phyloP scores from a whole-genome alignment of 2,329 filamentous ascomycete species.

The Aotearoamyces nothofagi region DNA sequence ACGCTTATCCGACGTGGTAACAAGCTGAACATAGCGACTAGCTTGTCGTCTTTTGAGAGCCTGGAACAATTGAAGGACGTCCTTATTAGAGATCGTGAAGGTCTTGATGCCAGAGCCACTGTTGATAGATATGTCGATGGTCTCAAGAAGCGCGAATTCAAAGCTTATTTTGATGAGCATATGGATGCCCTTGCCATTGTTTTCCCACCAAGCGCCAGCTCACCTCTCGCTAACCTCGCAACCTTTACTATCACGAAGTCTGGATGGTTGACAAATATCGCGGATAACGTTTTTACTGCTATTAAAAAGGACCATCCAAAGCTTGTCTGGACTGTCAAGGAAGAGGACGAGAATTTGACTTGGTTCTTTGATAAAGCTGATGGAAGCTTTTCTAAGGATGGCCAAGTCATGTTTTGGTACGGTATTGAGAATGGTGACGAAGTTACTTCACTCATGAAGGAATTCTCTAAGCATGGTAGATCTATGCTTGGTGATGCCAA shows the following conservation, averaged over 20 bases:
- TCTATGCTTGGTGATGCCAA: constrained; percentile 84
- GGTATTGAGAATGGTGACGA: constrained; percentile 62
- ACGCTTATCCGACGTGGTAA: constrained; percentile 86
- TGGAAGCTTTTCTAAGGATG: constrained; percentile 72
- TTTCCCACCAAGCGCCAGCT: constrained; percentile 52
- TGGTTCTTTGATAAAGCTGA: constrained; percentile 99
- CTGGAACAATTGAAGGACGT: constrained; percentile 65
- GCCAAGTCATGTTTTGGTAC: constrained; percentile 93
- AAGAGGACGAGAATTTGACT: constrained; percentile 88
- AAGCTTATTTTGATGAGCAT: constrained; percentile 84
- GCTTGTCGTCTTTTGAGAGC: constrained; percentile 61
- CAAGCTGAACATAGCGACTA: constrained; percentile 64
- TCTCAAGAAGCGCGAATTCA: constrained; percentile 65
- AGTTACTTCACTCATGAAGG: constrained; percentile 68
- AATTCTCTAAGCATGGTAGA: constrained; percentile 70
- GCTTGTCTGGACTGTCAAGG: constrained; percentile 91
- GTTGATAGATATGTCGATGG: constrained; percentile 78
- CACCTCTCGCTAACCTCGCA: constrained; percentile 65
- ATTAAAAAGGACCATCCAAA: constrained; percentile 89
- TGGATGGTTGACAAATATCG: constrained; percentile 87
- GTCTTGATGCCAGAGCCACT: constrained; percentile 65
- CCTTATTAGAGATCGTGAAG: constrained; percentile 66
- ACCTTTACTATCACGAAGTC: constrained; percentile 89
- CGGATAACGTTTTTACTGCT: constrained; percentile 85
- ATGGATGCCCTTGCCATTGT: constrained; percentile 91